Base-by-base conservation (phyloP, 441 rosid species). In the Erodium chrysanthum region DNA sequence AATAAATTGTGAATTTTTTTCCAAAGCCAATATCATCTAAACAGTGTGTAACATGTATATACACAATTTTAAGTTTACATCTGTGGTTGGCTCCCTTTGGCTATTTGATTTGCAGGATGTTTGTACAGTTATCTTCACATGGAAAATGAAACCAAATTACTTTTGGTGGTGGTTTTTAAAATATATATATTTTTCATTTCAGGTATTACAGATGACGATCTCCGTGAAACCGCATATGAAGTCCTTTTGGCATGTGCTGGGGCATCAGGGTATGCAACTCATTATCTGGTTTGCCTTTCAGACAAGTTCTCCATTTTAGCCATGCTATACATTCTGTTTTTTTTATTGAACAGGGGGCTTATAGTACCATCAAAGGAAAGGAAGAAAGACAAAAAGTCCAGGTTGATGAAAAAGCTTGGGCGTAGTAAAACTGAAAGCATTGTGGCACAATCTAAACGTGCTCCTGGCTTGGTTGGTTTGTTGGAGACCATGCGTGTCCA, bases 201-300 rank as follows among this genome's bases (percentile, higher is more conserved):
- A 95, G 99, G 97, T 76, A 84, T 88, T 29, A 81, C 87, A 27
- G 98, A 88, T 75, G 99, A 95, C 46, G 99, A 95, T 79, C 89
- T 92, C 37, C 95, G 97, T 10, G 98, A 95, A 81, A 88, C 93
- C 68, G 96, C 99, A 44, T 95, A 87, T 65, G 98, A 92, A 82
- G 75, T 88, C 80, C 91, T 95, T 61, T 78, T 95, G 83, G 96
- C 97, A 56, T 92, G 97, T 74, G 99, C 99, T 68, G 99, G 99
- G 69, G 95, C 99, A 68, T 75, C 98, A 50, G 98, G 99, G 99
- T 95, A 82, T 72, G 78, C 69, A 37, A 48, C 68, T 58, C 33
- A 67, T 37, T 40, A 11, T 68, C 70, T 69, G 7, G 10, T 68
- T 58, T 61, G 58, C 58, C 17, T 56, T 35, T 31, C 67, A 56